These are phyloP conservation scores for Cucumis cinereus DNA, from an alignment of 306 rosid species.

Conservation along the genomic window DNA sequence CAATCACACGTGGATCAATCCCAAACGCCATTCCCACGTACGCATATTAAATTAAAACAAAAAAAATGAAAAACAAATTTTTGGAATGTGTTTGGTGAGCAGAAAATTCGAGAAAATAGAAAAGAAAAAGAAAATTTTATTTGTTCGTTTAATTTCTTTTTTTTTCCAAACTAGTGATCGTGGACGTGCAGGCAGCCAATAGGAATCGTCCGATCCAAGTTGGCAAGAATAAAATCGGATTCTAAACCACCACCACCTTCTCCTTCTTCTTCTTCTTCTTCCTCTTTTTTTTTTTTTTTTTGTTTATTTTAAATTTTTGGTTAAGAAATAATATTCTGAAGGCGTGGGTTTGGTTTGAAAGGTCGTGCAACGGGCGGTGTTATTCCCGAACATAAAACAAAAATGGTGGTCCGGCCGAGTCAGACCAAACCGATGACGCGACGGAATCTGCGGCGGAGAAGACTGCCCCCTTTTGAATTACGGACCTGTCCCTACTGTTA, in stretches of 20 bases:
- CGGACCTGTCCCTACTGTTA: neutral
- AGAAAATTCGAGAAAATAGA: neutral
- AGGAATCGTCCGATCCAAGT: neutral
- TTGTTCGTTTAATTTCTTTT: neutral
- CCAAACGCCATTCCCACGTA: neutral
- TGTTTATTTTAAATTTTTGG: neutral
- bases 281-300: neutral
- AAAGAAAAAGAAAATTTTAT: neutral
- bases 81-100: neutral
- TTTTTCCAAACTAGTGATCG: neutral
- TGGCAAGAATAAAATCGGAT: slow-evolving; percentile 5
- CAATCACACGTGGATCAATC: neutral
- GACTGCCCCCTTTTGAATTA: neutral
- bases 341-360: slow-evolving; percentile 17
- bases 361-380: slow-evolving; percentile 84
- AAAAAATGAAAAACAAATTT: neutral
- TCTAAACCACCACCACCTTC: neutral
- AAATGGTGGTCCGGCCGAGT: neutral
- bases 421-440: neutral
- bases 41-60: neutral
- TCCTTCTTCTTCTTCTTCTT: neutral
- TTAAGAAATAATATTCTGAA: neutral
- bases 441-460: slow-evolving; percentile 7
- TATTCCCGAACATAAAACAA: slow-evolving; percentile 8
- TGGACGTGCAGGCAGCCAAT: slow-evolving; percentile 5